Evolutionary conservation across 2,329 filamentous ascomycete species (phyloP).

Genomic region (Fusarium penzigii): DNA sequence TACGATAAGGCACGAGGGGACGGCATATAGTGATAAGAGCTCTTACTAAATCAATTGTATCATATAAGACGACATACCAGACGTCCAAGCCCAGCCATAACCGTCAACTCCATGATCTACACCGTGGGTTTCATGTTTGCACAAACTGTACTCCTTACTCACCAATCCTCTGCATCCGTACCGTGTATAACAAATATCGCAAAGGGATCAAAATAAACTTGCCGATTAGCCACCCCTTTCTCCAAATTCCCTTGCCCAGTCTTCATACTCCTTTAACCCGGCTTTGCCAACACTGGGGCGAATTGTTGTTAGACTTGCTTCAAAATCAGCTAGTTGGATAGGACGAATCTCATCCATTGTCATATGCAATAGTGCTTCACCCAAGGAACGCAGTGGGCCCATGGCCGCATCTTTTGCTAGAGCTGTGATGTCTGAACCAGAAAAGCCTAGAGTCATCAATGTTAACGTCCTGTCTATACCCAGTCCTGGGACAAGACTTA

Average conservation of each 20-base stretch:
- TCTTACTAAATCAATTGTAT: constrained; percentile 20
- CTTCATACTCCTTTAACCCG: constrained; percentile 85
- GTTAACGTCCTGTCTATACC: constrained; percentile 2
- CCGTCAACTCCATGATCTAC: background rate
- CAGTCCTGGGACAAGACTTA: constrained; percentile 42
- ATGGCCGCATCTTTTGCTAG: constrained; percentile 97
- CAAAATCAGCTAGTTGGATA: constrained; percentile 81
- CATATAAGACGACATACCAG: constrained; percentile 23
- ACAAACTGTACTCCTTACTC: background rate
- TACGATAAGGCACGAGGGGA: constrained; percentile 20
- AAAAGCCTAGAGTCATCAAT: constrained; percentile 68
- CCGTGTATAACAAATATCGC: background rate
- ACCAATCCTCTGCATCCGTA: background rate
- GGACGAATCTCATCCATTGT: constrained; percentile 92
- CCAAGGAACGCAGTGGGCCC: constrained; percentile 87
- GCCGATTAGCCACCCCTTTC: constrained; percentile 73
- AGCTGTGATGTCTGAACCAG: constrained; percentile 93
- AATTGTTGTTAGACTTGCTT: constrained; percentile 80
- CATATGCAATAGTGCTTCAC: constrained; percentile 86
- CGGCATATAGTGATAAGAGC: constrained; percentile 14
- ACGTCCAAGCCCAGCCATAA: constrained; percentile 12
- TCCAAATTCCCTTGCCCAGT: constrained; percentile 92
- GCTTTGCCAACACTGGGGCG: constrained; percentile 85
- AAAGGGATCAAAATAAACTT: constrained; percentile 1
- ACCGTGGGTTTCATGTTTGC: background rate